Percentiles rank a stretch among this genome's conserved stretches.
phyloP scores from a whole-genome alignment of 2,329 filamentous ascomycete genomes.

The Meredithiella fracta region DNA sequence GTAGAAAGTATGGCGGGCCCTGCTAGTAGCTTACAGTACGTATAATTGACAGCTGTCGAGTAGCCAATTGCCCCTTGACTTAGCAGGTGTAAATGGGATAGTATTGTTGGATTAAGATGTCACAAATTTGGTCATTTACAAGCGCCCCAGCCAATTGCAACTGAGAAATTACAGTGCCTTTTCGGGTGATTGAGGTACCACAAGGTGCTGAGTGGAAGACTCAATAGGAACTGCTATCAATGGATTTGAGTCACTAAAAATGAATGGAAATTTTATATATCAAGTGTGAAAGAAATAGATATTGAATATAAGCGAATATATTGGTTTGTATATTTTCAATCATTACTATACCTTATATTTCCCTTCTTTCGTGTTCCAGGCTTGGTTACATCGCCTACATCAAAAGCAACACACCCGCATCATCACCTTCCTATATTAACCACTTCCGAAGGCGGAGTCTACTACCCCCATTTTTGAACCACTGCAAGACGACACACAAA shows the following conservation, averaged over 20 bases:
- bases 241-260: background rate
- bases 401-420: background rate
- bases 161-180: background rate
- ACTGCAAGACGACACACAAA: background rate
- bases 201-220: too few species aligned
- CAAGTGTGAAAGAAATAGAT: background rate
- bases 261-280: too few species aligned
- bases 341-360: background rate
- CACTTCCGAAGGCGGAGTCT: constrained; percentile 12
- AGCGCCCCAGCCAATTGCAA: background rate
- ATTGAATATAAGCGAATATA: background rate
- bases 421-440: background rate
- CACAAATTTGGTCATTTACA: background rate
- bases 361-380: background rate
- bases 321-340: background rate
- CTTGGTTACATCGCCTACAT: background rate
- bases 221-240: background rate
- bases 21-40: background rate
- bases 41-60: background rate
- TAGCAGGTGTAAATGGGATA: background rate
- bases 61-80: background rate
- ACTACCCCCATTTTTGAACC: background rate
- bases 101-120: background rate
- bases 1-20: background rate
- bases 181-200: too few species aligned